A percentile compares a stretch with the other conserved stretches of the same genome.
Conservation (phyloP, 1,139 yeast genomes). For the Blastobotrys indianensis region DNA sequence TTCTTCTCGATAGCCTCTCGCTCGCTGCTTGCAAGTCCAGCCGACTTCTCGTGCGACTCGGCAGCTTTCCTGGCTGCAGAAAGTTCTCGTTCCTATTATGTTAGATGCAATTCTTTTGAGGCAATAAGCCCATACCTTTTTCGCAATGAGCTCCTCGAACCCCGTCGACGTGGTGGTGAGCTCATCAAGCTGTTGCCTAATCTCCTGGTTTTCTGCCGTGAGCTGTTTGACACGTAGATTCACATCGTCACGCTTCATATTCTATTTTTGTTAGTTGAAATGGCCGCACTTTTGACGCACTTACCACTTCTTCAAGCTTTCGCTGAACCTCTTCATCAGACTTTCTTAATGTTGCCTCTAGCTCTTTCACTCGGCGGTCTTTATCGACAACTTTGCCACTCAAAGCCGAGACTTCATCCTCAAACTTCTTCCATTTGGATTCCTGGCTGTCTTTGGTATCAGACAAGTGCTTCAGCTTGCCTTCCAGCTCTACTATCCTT, state of each 20-base stretch:
- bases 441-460: slow-evolving; percentile 15
- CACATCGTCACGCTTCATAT: slow-evolving; percentile 34
- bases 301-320: slow-evolving; percentile 29
- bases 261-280: slow-evolving; percentile 16
- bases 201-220: slow-evolving; percentile 44
- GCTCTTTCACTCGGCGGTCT: slow-evolving; percentile 33
- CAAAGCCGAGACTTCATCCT: slow-evolving; percentile 27
- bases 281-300: slow-evolving; percentile 5
- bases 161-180: slow-evolving; percentile 37
- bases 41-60: slow-evolving; percentile 24
- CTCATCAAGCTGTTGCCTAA: slow-evolving; percentile 37
- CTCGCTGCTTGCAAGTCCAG: slow-evolving; percentile 20
- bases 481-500: slow-evolving; percentile 25
- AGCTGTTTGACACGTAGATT: slow-evolving; percentile 42
- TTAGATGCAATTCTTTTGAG: not conserved
- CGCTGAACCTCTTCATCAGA: slow-evolving; percentile 37
- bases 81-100: slow-evolving; percentile 33
- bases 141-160: slow-evolving; percentile 34
- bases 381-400: slow-evolving; percentile 27
- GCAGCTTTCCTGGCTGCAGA: slow-evolving; percentile 25
- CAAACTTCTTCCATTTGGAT: slow-evolving; percentile 30
- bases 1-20: slow-evolving; percentile 17
- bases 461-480: slow-evolving; percentile 20
- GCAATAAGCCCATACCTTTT: slow-evolving; percentile 24
- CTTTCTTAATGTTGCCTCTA: slow-evolving; percentile 33